Evolutionary conservation across 192 early-diverging fungal genomes (phyloP).

Genomic region (Allomyces macrogynus): DNA sequence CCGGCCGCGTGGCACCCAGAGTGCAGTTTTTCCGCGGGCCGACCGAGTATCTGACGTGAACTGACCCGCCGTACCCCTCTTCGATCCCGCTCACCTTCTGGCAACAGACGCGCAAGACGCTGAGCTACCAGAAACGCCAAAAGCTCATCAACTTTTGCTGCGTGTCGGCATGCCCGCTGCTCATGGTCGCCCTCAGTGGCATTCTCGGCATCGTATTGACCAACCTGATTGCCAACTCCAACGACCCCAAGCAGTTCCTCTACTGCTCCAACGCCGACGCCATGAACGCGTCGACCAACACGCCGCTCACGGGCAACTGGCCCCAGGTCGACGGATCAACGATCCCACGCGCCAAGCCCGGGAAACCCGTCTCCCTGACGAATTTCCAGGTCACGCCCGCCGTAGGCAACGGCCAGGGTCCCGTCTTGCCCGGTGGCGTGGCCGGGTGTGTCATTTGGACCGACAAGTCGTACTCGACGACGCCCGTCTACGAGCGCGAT

Average conservation of each 20-base stretch:
- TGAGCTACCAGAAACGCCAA: conserved; percentile 50
- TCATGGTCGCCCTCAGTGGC: conserved; percentile 46
- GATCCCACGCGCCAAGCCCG: conserved; percentile 14
- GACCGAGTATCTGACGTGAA: too few relatives aligned
- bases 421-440: conserved; percentile 15
- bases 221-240: conserved; percentile 15
- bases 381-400: conserved; percentile 14
- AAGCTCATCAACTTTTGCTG: conserved; percentile 54
- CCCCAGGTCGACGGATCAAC: conserved; percentile 10
- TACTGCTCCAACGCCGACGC: conserved; percentile 25
- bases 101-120: conserved; percentile 29
- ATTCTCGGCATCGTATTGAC: conserved; percentile 30
- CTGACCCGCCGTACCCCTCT: too few relatives aligned
- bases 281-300: conserved; percentile 12
- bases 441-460: conserved; percentile 4
- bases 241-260: conserved; percentile 13
- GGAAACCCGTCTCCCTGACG: conserved; percentile 14
- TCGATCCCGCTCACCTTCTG: background rate
- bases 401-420: conserved; percentile 11
- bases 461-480: background rate
- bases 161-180: conserved; percentile 35
- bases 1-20: too few relatives aligned
- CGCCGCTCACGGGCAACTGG: conserved; percentile 14
- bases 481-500: background rate
- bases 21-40: too few relatives aligned